phyloP scores from a whole-genome alignment of 2,329 filamentous ascomycete genomes.

The Ophiostoma populinum region DNA sequence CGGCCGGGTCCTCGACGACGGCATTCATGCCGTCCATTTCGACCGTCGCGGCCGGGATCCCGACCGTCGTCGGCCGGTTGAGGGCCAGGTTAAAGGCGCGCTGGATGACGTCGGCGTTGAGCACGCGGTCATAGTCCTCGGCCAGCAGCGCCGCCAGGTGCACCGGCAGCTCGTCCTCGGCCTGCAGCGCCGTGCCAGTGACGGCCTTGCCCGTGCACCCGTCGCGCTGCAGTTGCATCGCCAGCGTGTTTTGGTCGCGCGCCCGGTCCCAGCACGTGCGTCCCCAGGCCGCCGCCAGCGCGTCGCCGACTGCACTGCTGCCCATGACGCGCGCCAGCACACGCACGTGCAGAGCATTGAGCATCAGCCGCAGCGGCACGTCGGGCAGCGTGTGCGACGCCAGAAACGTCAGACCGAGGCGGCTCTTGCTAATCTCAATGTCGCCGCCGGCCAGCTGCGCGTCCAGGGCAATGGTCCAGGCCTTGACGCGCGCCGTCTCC shows the following conservation, averaged over 20 bases:
- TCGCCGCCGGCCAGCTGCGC: constrained; percentile 86
- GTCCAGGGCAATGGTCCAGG: constrained; percentile 85
- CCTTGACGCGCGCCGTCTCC: constrained; percentile 72
- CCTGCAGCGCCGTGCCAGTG: constrained; percentile 13
- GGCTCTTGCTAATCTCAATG: constrained; percentile 72
- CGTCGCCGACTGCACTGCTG: constrained; percentile 47
- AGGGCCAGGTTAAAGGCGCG: constrained; percentile 80
- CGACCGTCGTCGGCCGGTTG: constrained; percentile 59
- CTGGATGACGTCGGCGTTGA: constrained; percentile 62
- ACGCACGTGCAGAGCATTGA: constrained; percentile 83
- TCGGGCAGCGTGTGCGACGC: constrained; percentile 76
- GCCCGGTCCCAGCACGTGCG: constrained; percentile 69
- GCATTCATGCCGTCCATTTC: constrained; percentile 60
- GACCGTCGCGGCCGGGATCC: constrained; percentile 34
- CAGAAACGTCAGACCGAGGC: constrained; percentile 69
- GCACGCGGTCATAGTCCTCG: constrained; percentile 64
- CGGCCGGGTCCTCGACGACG: constrained; percentile 70
- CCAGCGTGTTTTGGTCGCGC: constrained; percentile 40
- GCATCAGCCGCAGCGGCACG: constrained; percentile 69
- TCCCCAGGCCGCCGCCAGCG: constrained; percentile 56
- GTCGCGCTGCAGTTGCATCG: constrained; percentile 23
- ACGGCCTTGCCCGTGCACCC: constrained; percentile 1
- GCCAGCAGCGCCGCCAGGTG: constrained; percentile 63
- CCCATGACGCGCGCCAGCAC: constrained; percentile 68
- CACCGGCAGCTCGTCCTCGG: constrained; percentile 51